Percentiles rank a stretch among this genome's conserved stretches.
Conservation (phyloP, 371 early-diverging fungal species). For the Zychaea mexicana region DNA sequence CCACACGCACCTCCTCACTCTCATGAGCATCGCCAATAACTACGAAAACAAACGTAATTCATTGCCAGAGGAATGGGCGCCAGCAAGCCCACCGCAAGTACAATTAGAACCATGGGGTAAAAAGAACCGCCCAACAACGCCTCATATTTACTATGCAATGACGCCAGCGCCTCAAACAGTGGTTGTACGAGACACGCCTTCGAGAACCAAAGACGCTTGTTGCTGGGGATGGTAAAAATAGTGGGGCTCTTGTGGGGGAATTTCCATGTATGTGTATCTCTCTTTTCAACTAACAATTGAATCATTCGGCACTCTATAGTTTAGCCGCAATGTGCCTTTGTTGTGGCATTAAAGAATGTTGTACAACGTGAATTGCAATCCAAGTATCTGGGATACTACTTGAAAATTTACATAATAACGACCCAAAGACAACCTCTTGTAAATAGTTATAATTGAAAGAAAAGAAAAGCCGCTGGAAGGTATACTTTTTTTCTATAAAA, state of each 20-base stretch:
- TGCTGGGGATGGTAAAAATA: conserved; percentile 51
- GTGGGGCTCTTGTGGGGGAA: too few species aligned
- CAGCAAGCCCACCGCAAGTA: background rate
- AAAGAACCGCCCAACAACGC: background rate
- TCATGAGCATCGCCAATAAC: background rate
- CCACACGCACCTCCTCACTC: too few species aligned
- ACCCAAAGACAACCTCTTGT: background rate
- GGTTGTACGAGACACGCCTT: conserved; percentile 36
- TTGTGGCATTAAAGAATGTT: conserved; percentile 15
- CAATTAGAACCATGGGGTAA: conserved; percentile 2
- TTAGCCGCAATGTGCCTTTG: conserved; percentile 13
- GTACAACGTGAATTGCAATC: background rate
- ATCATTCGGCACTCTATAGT: background rate
- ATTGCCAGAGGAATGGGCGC: background rate
- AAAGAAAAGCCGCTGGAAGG: too few species aligned
- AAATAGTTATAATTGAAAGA: background rate
- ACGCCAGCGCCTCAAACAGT: conserved; percentile 47
- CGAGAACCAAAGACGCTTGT: conserved; percentile 44
- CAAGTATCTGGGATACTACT: background rate
- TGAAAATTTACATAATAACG: background rate
- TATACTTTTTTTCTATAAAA: too few species aligned
- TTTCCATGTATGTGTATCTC: background rate
- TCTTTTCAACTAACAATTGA: too few species aligned
- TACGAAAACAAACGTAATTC: background rate
- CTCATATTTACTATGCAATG: conserved; percentile 32